A percentile compares a stretch with the other conserved stretches of the same genome.
phyloP scores from a whole-genome alignment of 305 asterid genomes.

The Fraxinus xanthoxyloides region DNA sequence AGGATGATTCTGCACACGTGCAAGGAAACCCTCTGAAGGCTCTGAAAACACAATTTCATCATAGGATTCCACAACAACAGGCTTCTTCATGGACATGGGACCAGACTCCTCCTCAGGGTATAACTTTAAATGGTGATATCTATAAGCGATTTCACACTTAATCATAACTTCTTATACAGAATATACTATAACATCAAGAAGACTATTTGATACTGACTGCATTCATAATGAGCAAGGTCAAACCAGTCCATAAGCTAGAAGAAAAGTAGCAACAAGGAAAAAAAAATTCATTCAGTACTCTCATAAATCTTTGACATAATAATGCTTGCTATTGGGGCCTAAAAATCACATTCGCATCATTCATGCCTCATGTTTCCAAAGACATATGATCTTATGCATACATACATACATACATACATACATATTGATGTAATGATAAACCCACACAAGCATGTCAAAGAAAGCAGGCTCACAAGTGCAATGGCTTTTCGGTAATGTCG shows the following conservation, averaged over 20 bases:
- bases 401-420: background rate
- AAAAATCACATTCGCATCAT: background rate
- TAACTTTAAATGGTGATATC: slow-evolving; percentile 88
- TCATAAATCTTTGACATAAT: background rate
- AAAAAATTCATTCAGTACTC: background rate
- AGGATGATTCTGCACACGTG: slow-evolving; percentile 75
- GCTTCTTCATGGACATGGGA: slow-evolving; percentile 72
- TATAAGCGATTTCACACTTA: slow-evolving; percentile 18
- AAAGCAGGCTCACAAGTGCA: slow-evolving; percentile 84
- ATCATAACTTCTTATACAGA: slow-evolving; percentile 8
- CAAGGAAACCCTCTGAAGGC: slow-evolving; percentile 61
- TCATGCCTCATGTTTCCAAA: background rate
- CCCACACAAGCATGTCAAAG: slow-evolving; percentile 4
- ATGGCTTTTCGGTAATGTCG: slow-evolving; percentile 73
- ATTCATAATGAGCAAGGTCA: background rate
- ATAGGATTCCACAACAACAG: slow-evolving; percentile 70
- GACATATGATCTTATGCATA: background rate
- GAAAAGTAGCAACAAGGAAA: background rate
- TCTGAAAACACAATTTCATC: slow-evolving; percentile 47
- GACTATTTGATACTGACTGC: slow-evolving; percentile 13
- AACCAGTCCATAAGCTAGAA: background rate
- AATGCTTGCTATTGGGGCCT: background rate
- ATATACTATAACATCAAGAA: background rate
- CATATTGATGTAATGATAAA: background rate
- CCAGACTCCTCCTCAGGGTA: slow-evolving; percentile 89